Percentiles rank a stretch among this genome's conserved stretches.
Conservation (phyloP, 164 flowering plant genomes). For the Nymphaea colorata region DNA sequence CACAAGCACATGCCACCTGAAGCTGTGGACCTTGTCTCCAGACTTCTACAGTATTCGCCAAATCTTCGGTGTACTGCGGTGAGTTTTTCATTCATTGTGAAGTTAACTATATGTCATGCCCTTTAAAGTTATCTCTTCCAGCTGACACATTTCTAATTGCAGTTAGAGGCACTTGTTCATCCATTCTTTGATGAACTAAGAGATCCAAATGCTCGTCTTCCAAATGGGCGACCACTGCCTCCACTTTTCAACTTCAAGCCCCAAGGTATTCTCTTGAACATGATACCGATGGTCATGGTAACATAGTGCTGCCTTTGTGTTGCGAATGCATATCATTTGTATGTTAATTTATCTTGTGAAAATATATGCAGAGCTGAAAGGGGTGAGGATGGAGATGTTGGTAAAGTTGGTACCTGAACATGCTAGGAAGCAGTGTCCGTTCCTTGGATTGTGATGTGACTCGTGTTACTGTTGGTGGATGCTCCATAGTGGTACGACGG, state of each 20-base stretch:
- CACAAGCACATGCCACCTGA: conserved; percentile 62
- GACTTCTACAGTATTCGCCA: conserved; percentile 49
- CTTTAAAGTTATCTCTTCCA: neutral
- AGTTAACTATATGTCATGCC: neutral
- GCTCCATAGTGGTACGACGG: neutral
- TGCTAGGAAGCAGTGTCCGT: conserved; percentile 70
- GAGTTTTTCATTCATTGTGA: conserved; percentile 13
- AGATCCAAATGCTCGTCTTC: conserved; percentile 56
- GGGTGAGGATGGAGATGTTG: conserved; percentile 42
- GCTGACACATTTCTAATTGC: conserved; percentile 8
- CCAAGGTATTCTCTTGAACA: conserved; percentile 28
- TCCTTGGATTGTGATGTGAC: conserved; percentile 36
- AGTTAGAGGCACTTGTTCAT: conserved; percentile 63
- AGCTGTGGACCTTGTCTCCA: conserved; percentile 54
- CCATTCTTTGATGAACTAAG: conserved; percentile 78
- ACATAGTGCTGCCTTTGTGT: neutral
- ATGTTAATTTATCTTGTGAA: neutral
- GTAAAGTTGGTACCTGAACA: conserved; percentile 63
- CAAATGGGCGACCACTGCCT: conserved; percentile 66
- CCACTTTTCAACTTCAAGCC: conserved; percentile 69
- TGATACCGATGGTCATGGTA: neutral
- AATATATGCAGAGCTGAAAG: conserved; percentile 42
- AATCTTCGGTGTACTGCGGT: conserved; percentile 51
- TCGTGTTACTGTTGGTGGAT: neutral
- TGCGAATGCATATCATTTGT: neutral